phyloP scores from a whole-genome alignment of 2,329 filamentous ascomycete species.

The Tolypocladium sp. region DNA sequence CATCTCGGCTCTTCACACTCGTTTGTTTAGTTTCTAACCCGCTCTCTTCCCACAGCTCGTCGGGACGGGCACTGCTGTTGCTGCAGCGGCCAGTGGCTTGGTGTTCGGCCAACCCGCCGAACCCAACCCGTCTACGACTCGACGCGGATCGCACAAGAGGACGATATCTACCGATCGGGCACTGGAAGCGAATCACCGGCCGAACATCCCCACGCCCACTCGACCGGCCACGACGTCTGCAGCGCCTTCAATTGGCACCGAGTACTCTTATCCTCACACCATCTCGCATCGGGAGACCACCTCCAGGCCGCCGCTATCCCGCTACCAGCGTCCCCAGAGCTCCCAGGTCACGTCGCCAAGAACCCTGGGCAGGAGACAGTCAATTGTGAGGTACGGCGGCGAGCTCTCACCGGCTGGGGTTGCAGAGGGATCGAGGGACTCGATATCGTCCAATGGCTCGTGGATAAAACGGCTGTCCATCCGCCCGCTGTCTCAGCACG shows the following conservation, averaged over 20 bases:
- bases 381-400: slow-evolving; percentile 28
- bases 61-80: slow-evolving; percentile 52
- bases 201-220: slow-evolving; percentile 15
- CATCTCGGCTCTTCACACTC: neutral
- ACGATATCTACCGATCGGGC: slow-evolving; percentile 25
- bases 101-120: slow-evolving; percentile 43
- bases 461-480: slow-evolving; percentile 67
- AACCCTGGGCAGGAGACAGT: slow-evolving; percentile 30
- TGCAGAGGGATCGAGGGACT: slow-evolving; percentile 42
- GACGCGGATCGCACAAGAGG: slow-evolving; percentile 16
- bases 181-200: slow-evolving; percentile 16
- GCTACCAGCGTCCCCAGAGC: slow-evolving; percentile 26
- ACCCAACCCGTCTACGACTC: slow-evolving; percentile 8
- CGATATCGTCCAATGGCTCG: slow-evolving; percentile 52
- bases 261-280: slow-evolving; percentile 19
- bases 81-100: slow-evolving; percentile 49
- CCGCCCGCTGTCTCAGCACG: slow-evolving; percentile 55
- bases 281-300: slow-evolving; percentile 19
- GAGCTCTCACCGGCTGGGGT: slow-evolving; percentile 27
- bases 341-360: slow-evolving; percentile 32
- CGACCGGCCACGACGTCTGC: slow-evolving; percentile 36
- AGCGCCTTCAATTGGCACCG: slow-evolving; percentile 18
- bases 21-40: neutral
- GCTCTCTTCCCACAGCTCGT: slow-evolving; percentile 36
- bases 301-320: slow-evolving; percentile 27